These are phyloP conservation scores for Zasmidium citrigriseum DNA, from an alignment of 2,329 filamentous ascomycete species.

Conservation along the genomic window DNA sequence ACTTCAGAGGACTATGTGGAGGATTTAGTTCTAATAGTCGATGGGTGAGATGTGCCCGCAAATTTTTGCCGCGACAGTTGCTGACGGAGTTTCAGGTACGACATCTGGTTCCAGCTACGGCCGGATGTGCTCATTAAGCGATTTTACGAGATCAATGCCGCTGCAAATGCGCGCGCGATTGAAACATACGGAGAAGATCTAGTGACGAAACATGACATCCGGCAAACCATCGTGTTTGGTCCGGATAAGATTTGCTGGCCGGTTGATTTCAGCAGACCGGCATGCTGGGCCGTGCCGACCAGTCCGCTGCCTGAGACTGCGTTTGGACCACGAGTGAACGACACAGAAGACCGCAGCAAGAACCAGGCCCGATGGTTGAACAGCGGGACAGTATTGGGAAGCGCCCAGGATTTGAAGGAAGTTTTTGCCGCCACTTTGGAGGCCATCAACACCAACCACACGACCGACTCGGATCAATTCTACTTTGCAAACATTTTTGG, in stretches of 20 bases:
- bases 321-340: slow-evolving; percentile 48
- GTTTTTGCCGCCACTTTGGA: slow-evolving; percentile 48
- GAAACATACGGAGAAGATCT: slow-evolving; percentile 39
- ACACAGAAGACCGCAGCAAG: slow-evolving; percentile 38
- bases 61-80: too few relatives aligned
- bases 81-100: too few relatives aligned
- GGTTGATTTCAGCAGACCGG: slow-evolving; percentile 29
- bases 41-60: too few relatives aligned
- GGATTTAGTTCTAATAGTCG: slow-evolving; percentile 64
- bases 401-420: slow-evolving; percentile 22
- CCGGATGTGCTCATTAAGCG: slow-evolving; percentile 58
- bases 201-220: slow-evolving; percentile 24
- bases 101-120: slow-evolving; percentile 66
- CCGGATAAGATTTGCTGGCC: slow-evolving; percentile 39
- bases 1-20: slow-evolving; percentile 46
- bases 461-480: slow-evolving; percentile 40
- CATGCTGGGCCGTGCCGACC: slow-evolving; percentile 35
- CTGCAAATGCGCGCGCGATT: slow-evolving; percentile 41
- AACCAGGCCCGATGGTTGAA: slow-evolving; percentile 53
- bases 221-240: slow-evolving; percentile 34
- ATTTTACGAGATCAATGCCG: slow-evolving; percentile 41
- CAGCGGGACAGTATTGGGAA: slow-evolving; percentile 50
- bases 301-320: slow-evolving; percentile 36
- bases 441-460: slow-evolving; percentile 37
- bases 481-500: slow-evolving; percentile 55